Evolutionary conservation across 805 yeast genomes (phyloP).

Genomic region (Ogataea glucozyma): DNA sequence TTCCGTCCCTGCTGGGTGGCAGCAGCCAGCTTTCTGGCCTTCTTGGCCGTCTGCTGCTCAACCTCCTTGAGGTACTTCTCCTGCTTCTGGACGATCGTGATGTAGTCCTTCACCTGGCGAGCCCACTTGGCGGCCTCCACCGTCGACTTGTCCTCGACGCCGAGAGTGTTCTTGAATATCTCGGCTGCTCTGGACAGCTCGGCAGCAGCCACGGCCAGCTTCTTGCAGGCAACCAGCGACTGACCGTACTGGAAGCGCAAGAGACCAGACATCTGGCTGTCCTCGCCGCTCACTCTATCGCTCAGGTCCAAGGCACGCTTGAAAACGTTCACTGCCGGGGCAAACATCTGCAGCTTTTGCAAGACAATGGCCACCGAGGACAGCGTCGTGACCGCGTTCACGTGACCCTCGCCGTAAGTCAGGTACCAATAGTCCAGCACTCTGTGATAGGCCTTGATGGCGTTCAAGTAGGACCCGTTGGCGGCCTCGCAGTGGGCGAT

Average conservation of each 20-base stretch:
- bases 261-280: conserved; percentile 62
- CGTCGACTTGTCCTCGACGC: conserved; percentile 67
- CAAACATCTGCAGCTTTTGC: conserved; percentile 49
- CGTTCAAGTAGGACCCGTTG: conserved; percentile 56
- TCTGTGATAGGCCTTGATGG: conserved; percentile 62
- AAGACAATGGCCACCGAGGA: conserved; percentile 62
- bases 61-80: conserved; percentile 36
- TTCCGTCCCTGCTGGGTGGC: conserved; percentile 28
- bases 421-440: conserved; percentile 59
- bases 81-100: conserved; percentile 46
- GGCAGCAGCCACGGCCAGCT: conserved; percentile 56
- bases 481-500: conserved; percentile 71
- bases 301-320: conserved; percentile 54
- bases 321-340: conserved; percentile 54
- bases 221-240: conserved; percentile 51
- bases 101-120: conserved; percentile 52
- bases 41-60: conserved; percentile 25
- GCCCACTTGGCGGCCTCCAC: conserved; percentile 68
- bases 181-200: conserved; percentile 57
- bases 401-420: conserved; percentile 64
- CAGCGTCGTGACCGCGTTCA: conserved; percentile 64
- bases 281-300: conserved; percentile 52
- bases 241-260: conserved; percentile 71
- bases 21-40: conserved; percentile 24
- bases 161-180: conserved; percentile 57